A percentile compares a stretch with the other conserved stretches of the same genome.
Evolutionary conservation across 441 rosid genomes (phyloP).

Genomic region (Pelargonium exstipulatum): DNA sequence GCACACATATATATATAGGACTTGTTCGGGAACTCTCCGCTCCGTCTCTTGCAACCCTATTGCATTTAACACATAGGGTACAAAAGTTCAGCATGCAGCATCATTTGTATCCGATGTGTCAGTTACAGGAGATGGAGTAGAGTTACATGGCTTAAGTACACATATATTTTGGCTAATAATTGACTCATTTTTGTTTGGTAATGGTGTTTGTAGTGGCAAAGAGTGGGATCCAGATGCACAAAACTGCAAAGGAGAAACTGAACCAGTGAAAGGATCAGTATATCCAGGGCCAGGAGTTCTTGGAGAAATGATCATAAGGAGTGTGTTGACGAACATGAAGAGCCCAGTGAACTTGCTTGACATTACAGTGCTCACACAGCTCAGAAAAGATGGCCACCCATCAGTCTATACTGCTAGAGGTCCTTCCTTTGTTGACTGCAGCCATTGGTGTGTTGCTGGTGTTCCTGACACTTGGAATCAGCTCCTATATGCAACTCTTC

Average conservation of each 20-base stretch:
- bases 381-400: constrained; percentile 60
- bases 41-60: too few relatives aligned
- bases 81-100: too few relatives aligned
- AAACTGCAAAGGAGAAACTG: constrained; percentile 41
- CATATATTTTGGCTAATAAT: too few relatives aligned
- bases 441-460: constrained; percentile 70
- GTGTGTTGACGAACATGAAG: constrained; percentile 36
- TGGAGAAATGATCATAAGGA: constrained; percentile 34
- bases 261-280: constrained; percentile 34
- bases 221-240: constrained; percentile 31
- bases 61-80: too few relatives aligned
- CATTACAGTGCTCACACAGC: constrained; percentile 40
- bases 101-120: too few relatives aligned
- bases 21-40: too few relatives aligned
- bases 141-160: too few relatives aligned
- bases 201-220: constrained; percentile 23
- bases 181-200: neutral
- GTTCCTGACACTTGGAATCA: constrained; percentile 60
- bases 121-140: too few relatives aligned
- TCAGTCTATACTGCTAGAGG: constrained; percentile 39
- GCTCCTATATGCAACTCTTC: constrained; percentile 31
- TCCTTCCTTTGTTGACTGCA: constrained; percentile 32
- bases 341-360: constrained; percentile 42
- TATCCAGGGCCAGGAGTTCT: constrained; percentile 25
- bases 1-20: too few relatives aligned